These are phyloP conservation scores for Eragrostis curvula DNA, from an alignment of 176 grass and related monocot species.

Conservation along the genomic window DNA sequence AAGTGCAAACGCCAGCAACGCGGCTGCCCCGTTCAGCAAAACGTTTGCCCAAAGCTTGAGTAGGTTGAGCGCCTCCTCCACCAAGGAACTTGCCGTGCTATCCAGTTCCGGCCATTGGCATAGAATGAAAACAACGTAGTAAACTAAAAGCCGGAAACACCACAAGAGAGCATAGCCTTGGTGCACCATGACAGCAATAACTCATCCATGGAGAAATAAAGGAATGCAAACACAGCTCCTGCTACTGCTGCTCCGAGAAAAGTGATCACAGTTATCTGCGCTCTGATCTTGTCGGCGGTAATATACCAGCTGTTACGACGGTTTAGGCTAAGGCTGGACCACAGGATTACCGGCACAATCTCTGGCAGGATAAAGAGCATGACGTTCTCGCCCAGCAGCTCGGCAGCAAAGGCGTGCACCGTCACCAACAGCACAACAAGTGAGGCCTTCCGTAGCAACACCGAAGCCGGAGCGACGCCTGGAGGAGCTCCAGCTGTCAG, in stretches of 20 bases:
- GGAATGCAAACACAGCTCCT: neutral
- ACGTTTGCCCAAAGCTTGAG: neutral
- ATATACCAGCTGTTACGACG: neutral
- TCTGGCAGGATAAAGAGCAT: constrained; percentile 18
- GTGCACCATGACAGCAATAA: neutral
- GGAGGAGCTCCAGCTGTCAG: neutral
- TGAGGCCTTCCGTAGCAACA: constrained; percentile 1
- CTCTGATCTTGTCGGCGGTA: neutral
- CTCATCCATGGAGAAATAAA: neutral
- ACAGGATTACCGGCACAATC: constrained; percentile 15
- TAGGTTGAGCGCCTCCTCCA: neutral
- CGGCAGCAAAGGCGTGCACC: neutral
- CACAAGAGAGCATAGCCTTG: constrained; percentile 2
- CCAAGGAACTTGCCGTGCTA: too few relatives aligned
- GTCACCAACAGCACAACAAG: constrained; percentile 8
- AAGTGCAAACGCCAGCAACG: neutral
- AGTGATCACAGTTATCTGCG: neutral
- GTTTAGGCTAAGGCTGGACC: constrained; percentile 27
- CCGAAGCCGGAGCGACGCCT: neutral
- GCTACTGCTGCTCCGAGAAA: neutral
- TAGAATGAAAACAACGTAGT: constrained; percentile 10
- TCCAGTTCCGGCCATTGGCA: constrained; percentile 4
- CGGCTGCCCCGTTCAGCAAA: neutral
- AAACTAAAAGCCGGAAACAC: constrained; percentile 19
- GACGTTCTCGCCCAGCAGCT: constrained; percentile 12